Conservation (phyloP, 2,329 filamentous ascomycete genomes). For the Fusarium sp. region DNA sequence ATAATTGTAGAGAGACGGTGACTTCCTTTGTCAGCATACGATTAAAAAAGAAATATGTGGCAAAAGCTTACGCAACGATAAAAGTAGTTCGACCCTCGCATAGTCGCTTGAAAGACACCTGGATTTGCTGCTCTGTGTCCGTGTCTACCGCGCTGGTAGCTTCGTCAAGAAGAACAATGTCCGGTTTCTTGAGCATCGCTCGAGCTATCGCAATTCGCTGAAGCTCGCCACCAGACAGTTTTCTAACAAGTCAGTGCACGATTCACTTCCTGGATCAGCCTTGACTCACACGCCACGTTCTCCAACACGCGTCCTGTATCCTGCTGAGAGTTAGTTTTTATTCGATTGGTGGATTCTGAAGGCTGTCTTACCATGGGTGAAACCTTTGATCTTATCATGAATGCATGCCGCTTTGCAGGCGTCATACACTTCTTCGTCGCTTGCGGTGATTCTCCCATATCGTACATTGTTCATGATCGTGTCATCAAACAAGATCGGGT, state of each 20-base stretch:
- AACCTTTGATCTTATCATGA: conserved; percentile 67
- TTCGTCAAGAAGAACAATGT: conserved; percentile 82
- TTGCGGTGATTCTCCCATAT: conserved; percentile 66
- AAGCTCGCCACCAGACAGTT: conserved; percentile 74
- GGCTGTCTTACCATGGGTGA: conserved; percentile 59
- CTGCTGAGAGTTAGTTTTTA: conserved; percentile 43
- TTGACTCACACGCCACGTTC: conserved; percentile 60
- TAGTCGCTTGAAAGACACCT: conserved; percentile 68
- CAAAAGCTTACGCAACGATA: conserved; percentile 67
- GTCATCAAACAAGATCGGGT: conserved; percentile 67
- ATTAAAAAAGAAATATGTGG: too few relatives aligned
- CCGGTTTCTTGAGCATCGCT: conserved; percentile 78
- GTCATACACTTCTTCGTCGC: conserved; percentile 65
- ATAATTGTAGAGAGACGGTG: conserved; percentile 78
- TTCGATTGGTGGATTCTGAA: neutral
- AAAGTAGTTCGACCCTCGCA: conserved; percentile 74
- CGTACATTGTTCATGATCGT: conserved; percentile 70
- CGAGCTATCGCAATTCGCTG: conserved; percentile 76
- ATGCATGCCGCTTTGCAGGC: conserved; percentile 68
- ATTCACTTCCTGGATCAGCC: neutral
- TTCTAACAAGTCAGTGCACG: conserved; percentile 53
- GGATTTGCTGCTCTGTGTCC: conserved; percentile 75
- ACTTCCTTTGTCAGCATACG: conserved; percentile 50
- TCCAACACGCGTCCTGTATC: conserved; percentile 63
- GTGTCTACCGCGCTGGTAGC: conserved; percentile 82